phyloP scores from a whole-genome alignment of 1,284 basidiomycete species.

The Pholiota adiposa region DNA sequence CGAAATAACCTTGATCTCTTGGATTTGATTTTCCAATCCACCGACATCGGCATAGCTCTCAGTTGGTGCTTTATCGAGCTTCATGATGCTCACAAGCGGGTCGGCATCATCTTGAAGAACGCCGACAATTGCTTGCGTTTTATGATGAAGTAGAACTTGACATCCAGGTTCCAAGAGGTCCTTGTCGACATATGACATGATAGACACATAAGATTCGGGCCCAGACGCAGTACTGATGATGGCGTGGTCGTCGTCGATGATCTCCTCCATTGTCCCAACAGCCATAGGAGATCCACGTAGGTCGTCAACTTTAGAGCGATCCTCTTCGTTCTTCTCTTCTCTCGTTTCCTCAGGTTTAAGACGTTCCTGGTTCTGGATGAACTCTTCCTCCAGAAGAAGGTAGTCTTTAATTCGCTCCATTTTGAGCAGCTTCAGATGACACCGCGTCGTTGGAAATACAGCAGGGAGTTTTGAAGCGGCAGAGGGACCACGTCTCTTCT shows the following conservation, averaged over 20 bases:
- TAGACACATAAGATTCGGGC: constrained; percentile 97
- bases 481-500: constrained; percentile 90
- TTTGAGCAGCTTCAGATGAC: constrained; percentile 95
- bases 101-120: constrained; percentile 97
- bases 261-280: constrained; percentile 97
- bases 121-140: constrained; percentile 94
- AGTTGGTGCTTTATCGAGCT: constrained; percentile 97
- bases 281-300: constrained; percentile 96
- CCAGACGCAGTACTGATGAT: constrained; percentile 96
- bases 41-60: constrained; percentile 99
- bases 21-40: constrained; percentile 95
- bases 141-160: constrained; percentile 95
- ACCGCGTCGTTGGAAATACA: constrained; percentile 94
- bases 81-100: constrained; percentile 98
- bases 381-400: constrained; percentile 96
- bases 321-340: constrained; percentile 97
- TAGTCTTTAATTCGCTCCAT: constrained; percentile 99
- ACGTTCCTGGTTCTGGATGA: constrained; percentile 94
- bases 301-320: constrained; percentile 93
- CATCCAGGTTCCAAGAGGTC: constrained; percentile 97
- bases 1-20: constrained; percentile 91
- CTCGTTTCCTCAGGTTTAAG: constrained; percentile 81
- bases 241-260: constrained; percentile 99
- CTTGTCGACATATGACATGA: constrained; percentile 99
- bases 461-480: constrained; percentile 92